These are phyloP conservation scores for Wickerhamiella lipophila DNA, from an alignment of 805 yeast species.

Conservation along the genomic window DNA sequence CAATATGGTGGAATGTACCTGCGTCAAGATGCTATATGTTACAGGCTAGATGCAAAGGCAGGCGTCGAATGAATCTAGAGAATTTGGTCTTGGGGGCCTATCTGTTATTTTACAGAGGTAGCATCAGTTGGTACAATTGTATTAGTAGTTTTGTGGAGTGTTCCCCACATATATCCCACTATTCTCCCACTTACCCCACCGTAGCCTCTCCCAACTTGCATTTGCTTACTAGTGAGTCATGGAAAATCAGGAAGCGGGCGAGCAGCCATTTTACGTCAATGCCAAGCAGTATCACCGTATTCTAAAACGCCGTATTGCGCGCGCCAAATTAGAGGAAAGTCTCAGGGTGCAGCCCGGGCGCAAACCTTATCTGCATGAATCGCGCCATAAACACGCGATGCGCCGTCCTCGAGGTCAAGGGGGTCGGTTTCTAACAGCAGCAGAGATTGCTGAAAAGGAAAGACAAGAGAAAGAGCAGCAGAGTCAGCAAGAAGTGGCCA, in stretches of 20 bases:
- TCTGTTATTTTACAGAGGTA: too few species aligned
- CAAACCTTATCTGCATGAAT: conserved; percentile 88
- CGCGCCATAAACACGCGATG: conserved; percentile 98
- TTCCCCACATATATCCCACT: background rate
- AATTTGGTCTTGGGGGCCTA: too few species aligned
- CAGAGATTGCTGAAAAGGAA: conserved; percentile 54
- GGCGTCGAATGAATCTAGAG: too few species aligned
- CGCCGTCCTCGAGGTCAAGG: conserved; percentile 98
- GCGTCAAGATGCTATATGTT: too few species aligned
- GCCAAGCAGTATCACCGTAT: conserved; percentile 97
- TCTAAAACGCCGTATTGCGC: conserved; percentile 78
- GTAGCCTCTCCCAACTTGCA: background rate
- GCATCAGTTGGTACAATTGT: too few species aligned
- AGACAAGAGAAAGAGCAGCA: conserved; percentile 25
- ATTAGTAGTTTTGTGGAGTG: too few species aligned
- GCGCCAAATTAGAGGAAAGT: conserved; percentile 84
- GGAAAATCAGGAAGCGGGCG: conserved; percentile 29
- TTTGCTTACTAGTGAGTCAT: conserved; percentile 4
- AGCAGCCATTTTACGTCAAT: conserved; percentile 93
- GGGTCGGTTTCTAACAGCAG: conserved; percentile 91
- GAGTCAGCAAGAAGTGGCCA: background rate
- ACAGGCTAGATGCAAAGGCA: too few species aligned
- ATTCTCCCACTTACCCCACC: background rate
- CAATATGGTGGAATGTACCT: too few species aligned
- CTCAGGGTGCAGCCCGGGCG: conserved; percentile 80